Base-by-base conservation (phyloP, 345 rosid genomes). In the Anastatica hierochuntica region DNA sequence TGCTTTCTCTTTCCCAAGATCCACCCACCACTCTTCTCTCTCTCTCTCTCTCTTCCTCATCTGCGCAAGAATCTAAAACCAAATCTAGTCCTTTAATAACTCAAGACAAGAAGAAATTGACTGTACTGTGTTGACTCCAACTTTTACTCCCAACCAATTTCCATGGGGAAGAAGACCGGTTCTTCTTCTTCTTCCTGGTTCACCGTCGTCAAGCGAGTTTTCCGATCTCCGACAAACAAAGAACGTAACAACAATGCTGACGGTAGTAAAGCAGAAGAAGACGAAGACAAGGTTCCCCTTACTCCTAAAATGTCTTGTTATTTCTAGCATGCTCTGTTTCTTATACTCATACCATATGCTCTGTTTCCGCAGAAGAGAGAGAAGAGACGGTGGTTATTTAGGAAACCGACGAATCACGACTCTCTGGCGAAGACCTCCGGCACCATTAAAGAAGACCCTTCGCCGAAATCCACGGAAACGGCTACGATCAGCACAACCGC, bases 181-280 rank as follows among this genome's bases (percentile, higher is more conserved):
- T 75, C 71, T 50, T 85, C 94, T 3, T 82, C 90, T 16, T 74
- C 72, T 53, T 85, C 95, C 1, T 83, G 95, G 95, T 79, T 86
- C 66, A 77, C 85, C 14, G 92, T 79, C 55, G 88, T 86, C 29
- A 86, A 86, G 77, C 80, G 92, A 58, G 95, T 85, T 59, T 83
- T 86, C 73, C 79, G 85, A 72, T 86, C 88, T 77, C 95, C 95
- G 11, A 59, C 73, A 56, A 84, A 68, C 66, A 79, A 53, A 66
- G 62, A 49, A 17, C 65, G 45, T 42, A 70, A 48, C 54, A 76
- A 70, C 39, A 62, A 30, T 31, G 19, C 14, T 39, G 27, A 46
- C 9, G 69, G 73, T 46, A 65, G 62, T 29, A 81, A 72, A 49
- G 79, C 35, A 1, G 87, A 80, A 6, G 83, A 81, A 58, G 88